These are phyloP conservation scores for Colletotrichum sublineola DNA, from an alignment of 2,329 filamentous ascomycete species.

Conservation along the genomic window DNA sequence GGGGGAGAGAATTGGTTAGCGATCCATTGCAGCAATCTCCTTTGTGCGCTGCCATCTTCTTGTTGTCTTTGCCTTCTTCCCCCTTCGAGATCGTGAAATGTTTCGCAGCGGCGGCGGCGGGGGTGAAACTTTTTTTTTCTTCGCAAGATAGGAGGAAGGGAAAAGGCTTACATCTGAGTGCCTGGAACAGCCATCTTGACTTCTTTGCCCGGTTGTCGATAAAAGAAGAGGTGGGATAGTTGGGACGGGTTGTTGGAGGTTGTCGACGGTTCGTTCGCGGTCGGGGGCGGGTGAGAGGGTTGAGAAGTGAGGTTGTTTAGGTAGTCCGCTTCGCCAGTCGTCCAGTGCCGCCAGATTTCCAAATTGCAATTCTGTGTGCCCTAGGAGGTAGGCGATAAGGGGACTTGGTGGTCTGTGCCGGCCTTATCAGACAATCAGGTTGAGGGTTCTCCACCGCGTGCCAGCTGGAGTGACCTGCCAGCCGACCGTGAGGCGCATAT, in stretches of 20 bases:
- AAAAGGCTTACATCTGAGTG: constrained; percentile 70
- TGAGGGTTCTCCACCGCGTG: neutral
- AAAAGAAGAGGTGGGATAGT: constrained; percentile 42
- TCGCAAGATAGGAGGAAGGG: constrained; percentile 25
- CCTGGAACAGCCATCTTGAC: constrained; percentile 72
- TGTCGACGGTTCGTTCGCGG: constrained; percentile 50
- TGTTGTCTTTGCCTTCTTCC: neutral
- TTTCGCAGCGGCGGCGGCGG: constrained; percentile 21
- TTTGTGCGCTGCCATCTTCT: neutral
- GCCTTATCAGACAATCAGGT: neutral
- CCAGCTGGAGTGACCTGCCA: constrained; percentile 18
- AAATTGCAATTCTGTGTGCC: constrained; percentile 30
- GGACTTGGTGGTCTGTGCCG: constrained; percentile 35
- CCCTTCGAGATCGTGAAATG: constrained; percentile 15
- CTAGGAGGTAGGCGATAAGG: constrained; percentile 16
- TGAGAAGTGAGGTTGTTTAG: constrained; percentile 40
- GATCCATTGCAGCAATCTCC: constrained; percentile 3
- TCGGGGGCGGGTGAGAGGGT: constrained; percentile 45
- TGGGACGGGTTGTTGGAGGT: constrained; percentile 53
- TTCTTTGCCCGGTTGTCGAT: constrained; percentile 47
- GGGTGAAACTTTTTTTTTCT: neutral
- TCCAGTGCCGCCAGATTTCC: constrained; percentile 14
- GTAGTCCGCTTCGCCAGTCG: constrained; percentile 20
- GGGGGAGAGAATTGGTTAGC: constrained; percentile 39
- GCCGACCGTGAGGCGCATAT: neutral